Evolutionary conservation across 805 yeast species (phyloP).

Genomic region (Pichia occidentalis): DNA sequence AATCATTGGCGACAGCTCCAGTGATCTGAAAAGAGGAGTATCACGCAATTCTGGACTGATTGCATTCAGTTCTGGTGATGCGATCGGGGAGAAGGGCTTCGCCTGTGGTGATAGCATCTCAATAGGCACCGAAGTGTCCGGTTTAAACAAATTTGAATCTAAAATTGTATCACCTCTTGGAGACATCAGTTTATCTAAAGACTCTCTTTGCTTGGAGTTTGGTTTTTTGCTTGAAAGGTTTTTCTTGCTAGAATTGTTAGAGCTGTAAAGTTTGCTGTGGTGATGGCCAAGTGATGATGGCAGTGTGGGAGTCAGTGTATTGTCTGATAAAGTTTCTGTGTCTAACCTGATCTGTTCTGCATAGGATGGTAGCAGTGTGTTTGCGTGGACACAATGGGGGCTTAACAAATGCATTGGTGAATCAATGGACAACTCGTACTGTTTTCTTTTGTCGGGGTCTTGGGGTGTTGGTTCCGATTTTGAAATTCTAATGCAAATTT

Average conservation of each 20-base stretch:
- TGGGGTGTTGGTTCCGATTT: constrained; percentile 47
- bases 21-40: constrained; percentile 12
- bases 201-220: constrained; percentile 6
- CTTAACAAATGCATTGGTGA: constrained; percentile 85
- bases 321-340: constrained; percentile 1
- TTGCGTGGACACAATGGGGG: constrained; percentile 71
- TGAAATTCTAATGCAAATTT: constrained; percentile 76
- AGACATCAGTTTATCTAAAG: constrained; percentile 24
- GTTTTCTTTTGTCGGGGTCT: constrained; percentile 58
- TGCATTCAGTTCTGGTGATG: constrained; percentile 28
- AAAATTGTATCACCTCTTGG: constrained; percentile 25
- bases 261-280: no score
- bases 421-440: constrained; percentile 90
- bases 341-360: constrained; percentile 25
- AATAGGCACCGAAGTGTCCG: constrained; percentile 36
- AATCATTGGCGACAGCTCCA: constrained; percentile 13
- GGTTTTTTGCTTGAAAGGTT: no score
- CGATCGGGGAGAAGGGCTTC: constrained; percentile 45
- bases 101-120: constrained; percentile 61
- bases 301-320: constrained; percentile 10
- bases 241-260: no score
- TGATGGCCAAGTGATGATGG: no score
- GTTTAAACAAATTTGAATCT: constrained; percentile 49
- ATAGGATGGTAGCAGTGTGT: constrained; percentile 71
- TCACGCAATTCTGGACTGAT: constrained; percentile 25